A percentile compares a stretch with the other conserved stretches of the same genome.
These are phyloP conservation scores for Fusarium secorum DNA, from an alignment of 2,329 filamentous ascomycete species.

Conservation along the genomic window DNA sequence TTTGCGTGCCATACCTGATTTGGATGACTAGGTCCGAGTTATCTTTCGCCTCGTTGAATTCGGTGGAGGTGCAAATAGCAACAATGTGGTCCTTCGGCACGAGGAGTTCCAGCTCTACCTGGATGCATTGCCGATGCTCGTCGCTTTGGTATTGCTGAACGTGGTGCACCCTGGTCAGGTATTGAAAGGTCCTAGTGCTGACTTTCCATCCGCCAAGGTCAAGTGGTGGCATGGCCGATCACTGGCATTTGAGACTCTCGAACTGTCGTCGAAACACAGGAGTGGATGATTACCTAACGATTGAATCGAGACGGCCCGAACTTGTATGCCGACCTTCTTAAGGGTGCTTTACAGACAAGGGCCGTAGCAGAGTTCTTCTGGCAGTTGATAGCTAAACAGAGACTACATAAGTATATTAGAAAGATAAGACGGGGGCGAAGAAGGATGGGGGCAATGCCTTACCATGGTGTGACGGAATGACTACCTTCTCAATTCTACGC, in stretches of 20 bases:
- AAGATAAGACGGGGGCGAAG: background rate
- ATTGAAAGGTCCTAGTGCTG: background rate
- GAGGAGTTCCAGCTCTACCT: background rate
- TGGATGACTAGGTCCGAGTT: background rate
- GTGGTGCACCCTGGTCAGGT: background rate
- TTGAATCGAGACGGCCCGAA: background rate
- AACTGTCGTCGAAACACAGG: background rate
- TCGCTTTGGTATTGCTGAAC: background rate
- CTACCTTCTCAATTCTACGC: background rate
- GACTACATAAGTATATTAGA: fast-evolving
- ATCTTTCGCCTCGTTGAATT: background rate
- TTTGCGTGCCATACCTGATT: background rate
- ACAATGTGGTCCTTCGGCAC: background rate
- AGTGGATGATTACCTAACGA: background rate
- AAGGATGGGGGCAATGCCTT: background rate
- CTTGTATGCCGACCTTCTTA: background rate
- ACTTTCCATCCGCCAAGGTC: background rate
- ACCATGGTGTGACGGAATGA: background rate
- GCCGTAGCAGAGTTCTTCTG: background rate
- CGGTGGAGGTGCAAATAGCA: background rate
- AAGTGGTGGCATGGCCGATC: background rate
- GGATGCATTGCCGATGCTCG: background rate
- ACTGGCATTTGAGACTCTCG: background rate
- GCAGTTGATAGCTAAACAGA: background rate
- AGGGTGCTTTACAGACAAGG: background rate